Evolutionary conservation across 1,139 yeast species (phyloP), one percentile per base, ranked within the genome.

Genomic region (Debaryomyces fabryi): DNA sequence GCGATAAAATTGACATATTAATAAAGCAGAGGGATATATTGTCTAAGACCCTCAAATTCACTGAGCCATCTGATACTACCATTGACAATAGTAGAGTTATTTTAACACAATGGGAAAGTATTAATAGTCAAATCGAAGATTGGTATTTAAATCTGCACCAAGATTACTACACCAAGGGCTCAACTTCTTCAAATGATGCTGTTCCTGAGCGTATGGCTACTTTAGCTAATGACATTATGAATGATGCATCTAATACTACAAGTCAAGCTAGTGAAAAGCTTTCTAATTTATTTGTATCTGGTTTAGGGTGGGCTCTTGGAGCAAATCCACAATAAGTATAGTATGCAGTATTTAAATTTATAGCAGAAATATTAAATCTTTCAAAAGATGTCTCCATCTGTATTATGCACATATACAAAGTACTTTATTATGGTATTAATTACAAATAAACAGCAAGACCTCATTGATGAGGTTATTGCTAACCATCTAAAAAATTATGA

Each of bases 301-400:
- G 87, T 0, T 64, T 82, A 41, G 87, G 86, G 2, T 82, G 87
- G 87, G 87, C 86, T 1, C 80, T 82, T 52, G 87, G 87, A 4
- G 87, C 87, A 3, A 74, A 69, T 44, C 53, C 55, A 44, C 18
- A 42, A 27, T 43, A 20, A 33, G 27, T 21, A 6, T 27, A 29
- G 20, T 40, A 45, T 35, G 27, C 42, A 42, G 34, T 35, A 35
- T 25, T 23, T n/a, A 32, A 21, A 16, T 27, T n/a, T 16, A 35
- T 25, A 12, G 32, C 34, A 9, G 27, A 29, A 44, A 38, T 24
- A 15, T 44, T 38, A 16, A 9, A 35, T 13, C 16, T 27, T 12
- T 20, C 18, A 27, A 29, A 27, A 29, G 16, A 16, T 23, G 2
- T 6, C 8, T 21, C 24, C 24, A 21, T 21, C 24, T 21, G 24